Conservation (phyloP, 768 basidiomycete species). For the Lactarius vividus region DNA sequence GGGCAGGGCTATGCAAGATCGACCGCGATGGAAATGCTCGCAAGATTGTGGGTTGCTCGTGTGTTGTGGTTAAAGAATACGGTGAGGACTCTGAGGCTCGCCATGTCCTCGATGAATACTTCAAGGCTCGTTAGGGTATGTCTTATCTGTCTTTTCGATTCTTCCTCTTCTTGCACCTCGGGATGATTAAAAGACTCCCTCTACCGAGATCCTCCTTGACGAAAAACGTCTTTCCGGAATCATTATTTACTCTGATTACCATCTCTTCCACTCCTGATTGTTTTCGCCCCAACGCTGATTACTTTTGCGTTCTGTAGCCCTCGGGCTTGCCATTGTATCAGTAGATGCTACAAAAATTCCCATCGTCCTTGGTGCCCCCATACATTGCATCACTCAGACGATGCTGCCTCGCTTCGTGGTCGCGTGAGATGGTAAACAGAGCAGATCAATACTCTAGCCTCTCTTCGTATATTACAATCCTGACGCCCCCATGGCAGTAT, state of each 20-base stretch:
- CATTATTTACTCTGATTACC: constrained; percentile 74
- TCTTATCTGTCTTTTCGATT: constrained; percentile 27
- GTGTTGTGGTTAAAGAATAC: constrained; percentile 98
- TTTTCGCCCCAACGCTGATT: constrained; percentile 1
- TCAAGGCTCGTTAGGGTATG: constrained; percentile 81
- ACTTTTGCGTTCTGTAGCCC: constrained; percentile 5
- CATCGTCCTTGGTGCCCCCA: background rate
- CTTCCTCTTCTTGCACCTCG: constrained; percentile 18
- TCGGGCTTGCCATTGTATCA: constrained; percentile 17
- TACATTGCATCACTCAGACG: background rate
- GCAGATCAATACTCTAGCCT: background rate
- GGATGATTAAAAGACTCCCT: constrained; percentile 95
- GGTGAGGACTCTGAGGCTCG: constrained; percentile 93
- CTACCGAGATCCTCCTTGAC: constrained; percentile 74
- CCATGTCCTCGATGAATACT: constrained; percentile 91
- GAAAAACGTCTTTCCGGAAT: constrained; percentile 86
- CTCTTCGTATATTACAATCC: background rate
- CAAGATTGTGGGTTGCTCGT: constrained; percentile 91
- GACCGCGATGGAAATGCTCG: constrained; percentile 98
- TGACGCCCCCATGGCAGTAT: background rate
- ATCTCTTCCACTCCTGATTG: constrained; percentile 9
- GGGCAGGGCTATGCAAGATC: constrained; percentile 99
- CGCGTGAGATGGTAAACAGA: background rate
- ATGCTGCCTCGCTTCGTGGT: background rate
- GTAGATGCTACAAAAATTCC: constrained; percentile 17